Evolutionary conservation across 257 asterid genomes (phyloP).

Genomic region (Ilex aquifolium): DNA sequence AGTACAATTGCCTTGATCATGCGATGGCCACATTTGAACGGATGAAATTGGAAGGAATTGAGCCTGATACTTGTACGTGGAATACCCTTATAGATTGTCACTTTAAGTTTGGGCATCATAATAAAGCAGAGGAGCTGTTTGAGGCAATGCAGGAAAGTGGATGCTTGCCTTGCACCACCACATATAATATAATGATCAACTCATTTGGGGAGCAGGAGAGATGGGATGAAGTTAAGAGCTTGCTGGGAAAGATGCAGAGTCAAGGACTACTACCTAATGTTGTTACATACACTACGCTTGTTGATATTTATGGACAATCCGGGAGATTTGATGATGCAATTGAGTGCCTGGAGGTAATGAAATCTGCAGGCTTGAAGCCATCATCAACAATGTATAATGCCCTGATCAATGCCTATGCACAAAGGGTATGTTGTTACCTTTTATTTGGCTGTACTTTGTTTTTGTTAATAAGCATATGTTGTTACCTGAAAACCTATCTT

Average conservation of each 20-base stretch:
- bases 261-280: conserved; percentile 80
- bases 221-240: conserved; percentile 78
- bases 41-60: conserved; percentile 76
- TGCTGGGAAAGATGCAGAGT: conserved; percentile 68
- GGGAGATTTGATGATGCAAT: conserved; percentile 85
- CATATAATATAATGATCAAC: conserved; percentile 85
- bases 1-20: conserved; percentile 79
- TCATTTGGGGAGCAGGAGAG: conserved; percentile 75
- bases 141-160: conserved; percentile 66
- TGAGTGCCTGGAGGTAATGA: conserved; percentile 93
- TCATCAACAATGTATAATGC: conserved; percentile 94
- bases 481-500: background rate
- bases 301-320: conserved; percentile 79
- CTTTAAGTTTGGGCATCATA: conserved; percentile 68
- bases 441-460: background rate
- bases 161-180: conserved; percentile 67
- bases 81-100: conserved; percentile 90
- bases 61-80: conserved; percentile 86
- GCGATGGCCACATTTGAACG: conserved; percentile 75
- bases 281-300: conserved; percentile 85
- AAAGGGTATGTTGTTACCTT: conserved; percentile 45
- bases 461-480: background rate
- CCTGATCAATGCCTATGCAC: conserved; percentile 93
- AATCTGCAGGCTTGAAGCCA: conserved; percentile 79
- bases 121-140: conserved; percentile 61